Percentiles rank a stretch among this genome's conserved stretches.
phyloP scores from a whole-genome alignment of 805 yeast species.

The Saturnispora gosingensis region DNA sequence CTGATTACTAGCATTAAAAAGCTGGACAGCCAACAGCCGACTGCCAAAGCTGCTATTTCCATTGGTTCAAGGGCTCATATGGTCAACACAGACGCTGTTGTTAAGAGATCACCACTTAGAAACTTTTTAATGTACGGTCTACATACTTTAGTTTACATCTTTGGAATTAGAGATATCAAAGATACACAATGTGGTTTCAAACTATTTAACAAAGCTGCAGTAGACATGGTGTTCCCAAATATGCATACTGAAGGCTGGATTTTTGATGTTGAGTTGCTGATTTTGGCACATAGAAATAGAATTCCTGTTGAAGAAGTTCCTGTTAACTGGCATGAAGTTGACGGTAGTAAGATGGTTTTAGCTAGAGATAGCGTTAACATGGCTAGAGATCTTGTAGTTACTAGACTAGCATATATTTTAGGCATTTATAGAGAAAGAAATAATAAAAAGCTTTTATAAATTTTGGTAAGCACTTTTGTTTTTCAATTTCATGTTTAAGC shows the following conservation, averaged over 20 bases:
- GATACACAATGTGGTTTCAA: slow-evolving; percentile 99
- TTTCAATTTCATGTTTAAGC: background rate
- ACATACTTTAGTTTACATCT: slow-evolving; percentile 74
- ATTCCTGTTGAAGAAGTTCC: slow-evolving; percentile 70
- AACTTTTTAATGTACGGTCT: slow-evolving; percentile 90
- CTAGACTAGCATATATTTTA: slow-evolving; percentile 75
- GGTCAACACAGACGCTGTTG: slow-evolving; percentile 94
- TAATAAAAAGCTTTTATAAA: slow-evolving; percentile 2
- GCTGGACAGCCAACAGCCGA: slow-evolving; percentile 17
- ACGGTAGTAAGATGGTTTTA: slow-evolving; percentile 86
- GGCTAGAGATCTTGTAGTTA: slow-evolving; percentile 91
- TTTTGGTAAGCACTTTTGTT: background rate
- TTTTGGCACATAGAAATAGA: slow-evolving; percentile 63
- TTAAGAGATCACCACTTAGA: slow-evolving; percentile 80
- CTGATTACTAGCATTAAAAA: slow-evolving; percentile 36
- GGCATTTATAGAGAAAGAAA: slow-evolving; percentile 53
- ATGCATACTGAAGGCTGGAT: slow-evolving; percentile 99
- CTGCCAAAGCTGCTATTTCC: slow-evolving; percentile 47
- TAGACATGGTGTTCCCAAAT: slow-evolving; percentile 62
- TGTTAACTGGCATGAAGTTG: slow-evolving; percentile 95
- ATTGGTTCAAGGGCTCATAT: slow-evolving; percentile 95
- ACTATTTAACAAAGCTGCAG: slow-evolving; percentile 68
- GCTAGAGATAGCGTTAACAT: slow-evolving; percentile 84
- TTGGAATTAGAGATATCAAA: slow-evolving; percentile 78
- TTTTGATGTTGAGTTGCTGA: slow-evolving; percentile 87